Percentiles rank a stretch among this genome's conserved stretches.
These are phyloP conservation scores for Euphorbia peplus DNA, from an alignment of 345 rosid species.

Conservation along the genomic window DNA sequence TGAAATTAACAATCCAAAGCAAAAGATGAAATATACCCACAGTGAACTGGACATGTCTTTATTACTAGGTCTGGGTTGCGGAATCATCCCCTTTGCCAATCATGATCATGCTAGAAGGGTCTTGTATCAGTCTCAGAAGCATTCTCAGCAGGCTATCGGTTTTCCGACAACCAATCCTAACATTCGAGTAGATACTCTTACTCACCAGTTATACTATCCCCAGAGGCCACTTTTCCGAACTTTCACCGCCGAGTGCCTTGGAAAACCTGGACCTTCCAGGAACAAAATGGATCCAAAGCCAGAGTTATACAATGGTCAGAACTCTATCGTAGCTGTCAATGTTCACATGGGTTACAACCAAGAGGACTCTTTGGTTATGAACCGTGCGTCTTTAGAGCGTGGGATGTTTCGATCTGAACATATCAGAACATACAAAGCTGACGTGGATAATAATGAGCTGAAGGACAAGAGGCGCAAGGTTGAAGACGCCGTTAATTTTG, in stretches of 20 bases:
- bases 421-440: conserved; percentile 84
- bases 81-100: conserved; percentile 82
- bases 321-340: conserved; percentile 90
- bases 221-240: conserved; percentile 84
- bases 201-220: conserved; percentile 76
- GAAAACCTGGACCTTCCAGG: conserved; percentile 40
- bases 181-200: conserved; percentile 73
- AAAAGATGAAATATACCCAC: conserved; percentile 49
- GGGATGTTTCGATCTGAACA: conserved; percentile 93
- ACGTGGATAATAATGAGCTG: conserved; percentile 70
- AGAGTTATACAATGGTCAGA: conserved; percentile 80
- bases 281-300: conserved; percentile 44
- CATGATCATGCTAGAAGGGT: conserved; percentile 91
- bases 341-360: conserved; percentile 93
- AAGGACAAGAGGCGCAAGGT: conserved; percentile 50
- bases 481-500: conserved; percentile 62
- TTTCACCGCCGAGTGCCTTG: conserved; percentile 67
- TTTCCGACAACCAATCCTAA: conserved; percentile 79
- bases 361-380: conserved; percentile 92
- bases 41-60: conserved; percentile 85
- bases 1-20: conserved; percentile 34
- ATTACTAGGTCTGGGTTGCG: conserved; percentile 78
- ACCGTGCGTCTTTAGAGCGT: conserved; percentile 80
- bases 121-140: conserved; percentile 85
- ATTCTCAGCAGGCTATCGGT: conserved; percentile 88